These are phyloP conservation scores for Sinapis alba DNA, from an alignment of 441 rosid species.

Conservation along the genomic window DNA sequence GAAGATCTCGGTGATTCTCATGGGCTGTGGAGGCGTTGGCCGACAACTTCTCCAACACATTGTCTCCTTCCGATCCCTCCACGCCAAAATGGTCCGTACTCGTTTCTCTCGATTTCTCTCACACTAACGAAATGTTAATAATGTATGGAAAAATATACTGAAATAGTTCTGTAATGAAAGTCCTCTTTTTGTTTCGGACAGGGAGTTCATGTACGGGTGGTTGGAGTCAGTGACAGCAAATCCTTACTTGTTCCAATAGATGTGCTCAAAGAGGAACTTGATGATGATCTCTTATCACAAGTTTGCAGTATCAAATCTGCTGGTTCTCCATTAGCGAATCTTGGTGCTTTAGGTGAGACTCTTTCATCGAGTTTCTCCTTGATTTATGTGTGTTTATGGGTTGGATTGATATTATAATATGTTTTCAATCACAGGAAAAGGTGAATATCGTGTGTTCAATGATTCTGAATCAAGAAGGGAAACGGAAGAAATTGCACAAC, in stretches of 20 bases:
- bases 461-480: conserved; percentile 45
- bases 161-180: neutral
- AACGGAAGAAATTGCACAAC: conserved; percentile 53
- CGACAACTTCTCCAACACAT: conserved; percentile 84
- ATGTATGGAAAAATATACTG: neutral
- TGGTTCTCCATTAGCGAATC: conserved; percentile 55
- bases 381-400: too few species aligned
- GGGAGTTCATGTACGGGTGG: conserved; percentile 78
- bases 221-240: conserved; percentile 84
- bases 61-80: conserved; percentile 85
- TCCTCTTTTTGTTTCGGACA: conserved; percentile 22
- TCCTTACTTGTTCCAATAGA: conserved; percentile 59
- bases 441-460: conserved; percentile 46
- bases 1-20: conserved; percentile 64
- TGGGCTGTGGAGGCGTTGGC: conserved; percentile 96
- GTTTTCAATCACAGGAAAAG: conserved; percentile 28
- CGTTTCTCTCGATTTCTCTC: conserved; percentile 12
- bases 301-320: conserved; percentile 62
- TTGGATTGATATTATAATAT: neutral
- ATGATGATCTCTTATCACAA: conserved; percentile 56
- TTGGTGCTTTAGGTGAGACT: conserved; percentile 49
- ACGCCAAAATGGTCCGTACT: conserved; percentile 56
- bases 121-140: neutral
- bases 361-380: neutral
- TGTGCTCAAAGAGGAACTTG: conserved; percentile 51